Evolutionary conservation across 2,329 filamentous ascomycete genomes (phyloP).

Genomic region (Penicillium rolfsii): DNA sequence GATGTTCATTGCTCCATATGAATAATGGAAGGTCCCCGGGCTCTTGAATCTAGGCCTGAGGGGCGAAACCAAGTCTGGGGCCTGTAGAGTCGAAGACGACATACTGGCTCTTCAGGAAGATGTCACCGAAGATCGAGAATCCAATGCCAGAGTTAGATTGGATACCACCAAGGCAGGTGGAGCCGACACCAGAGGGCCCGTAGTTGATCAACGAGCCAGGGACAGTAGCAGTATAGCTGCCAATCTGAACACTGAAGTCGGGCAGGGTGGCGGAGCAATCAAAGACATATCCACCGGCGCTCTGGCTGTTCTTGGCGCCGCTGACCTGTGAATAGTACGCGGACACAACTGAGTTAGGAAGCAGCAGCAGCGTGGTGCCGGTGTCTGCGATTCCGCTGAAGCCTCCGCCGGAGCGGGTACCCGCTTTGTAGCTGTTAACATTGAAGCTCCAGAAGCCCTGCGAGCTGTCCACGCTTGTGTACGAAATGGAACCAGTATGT

Average conservation of each 20-base stretch:
- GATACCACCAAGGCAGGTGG: slow-evolving; percentile 71
- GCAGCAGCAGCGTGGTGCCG: slow-evolving; percentile 67
- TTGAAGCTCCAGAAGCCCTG: slow-evolving; percentile 67
- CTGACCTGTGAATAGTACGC: slow-evolving; percentile 64
- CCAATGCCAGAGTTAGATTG: slow-evolving; percentile 62
- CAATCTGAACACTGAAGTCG: slow-evolving; percentile 56
- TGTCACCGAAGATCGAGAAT: slow-evolving; percentile 72
- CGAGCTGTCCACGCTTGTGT: slow-evolving; percentile 57
- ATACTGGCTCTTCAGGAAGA: slow-evolving; percentile 76
- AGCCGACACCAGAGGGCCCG: slow-evolving; percentile 41
- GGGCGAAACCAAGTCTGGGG: slow-evolving; percentile 53
- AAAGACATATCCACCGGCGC: slow-evolving; percentile 60
- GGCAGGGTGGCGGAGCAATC: slow-evolving; percentile 55
- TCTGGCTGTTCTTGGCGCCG: slow-evolving; percentile 53
- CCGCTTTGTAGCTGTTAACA: slow-evolving; percentile 60
- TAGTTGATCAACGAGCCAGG: slow-evolving; percentile 61
- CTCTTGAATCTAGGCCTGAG: slow-evolving; percentile 31
- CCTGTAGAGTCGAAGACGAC: slow-evolving; percentile 66
- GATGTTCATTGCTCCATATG: too few species aligned
- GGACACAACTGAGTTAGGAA: slow-evolving; percentile 56
- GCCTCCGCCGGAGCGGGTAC: slow-evolving; percentile 43
- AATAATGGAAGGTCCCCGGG: too few species aligned
- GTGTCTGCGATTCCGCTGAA: slow-evolving; percentile 66
- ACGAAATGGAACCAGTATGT: slow-evolving; percentile 61
- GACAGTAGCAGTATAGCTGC: slow-evolving; percentile 53